Evolutionary conservation across 495 filamentous ascomycete species (phyloP), one percentile per base, ranked within the genome.

Genomic region (Cercophora scortea): DNA sequence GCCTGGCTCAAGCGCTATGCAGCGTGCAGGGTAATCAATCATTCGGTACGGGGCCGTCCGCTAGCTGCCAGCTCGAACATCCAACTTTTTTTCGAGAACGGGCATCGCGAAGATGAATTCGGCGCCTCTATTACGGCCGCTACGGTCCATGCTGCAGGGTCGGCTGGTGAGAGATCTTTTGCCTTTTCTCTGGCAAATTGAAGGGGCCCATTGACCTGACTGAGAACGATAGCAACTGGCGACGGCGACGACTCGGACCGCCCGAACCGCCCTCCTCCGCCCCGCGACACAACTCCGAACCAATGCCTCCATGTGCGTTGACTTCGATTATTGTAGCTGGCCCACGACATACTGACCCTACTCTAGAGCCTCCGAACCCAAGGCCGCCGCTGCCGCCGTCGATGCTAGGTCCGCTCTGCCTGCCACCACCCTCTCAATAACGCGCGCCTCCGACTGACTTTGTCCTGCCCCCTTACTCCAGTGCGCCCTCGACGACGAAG

Each of bases 81-180:
- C 60, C 61, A 46, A 58, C 45, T 49, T 51, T 32, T 55, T 42
- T 10, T 9, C 15, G 42, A 50, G 45, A 5, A 59, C 52, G 52
- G 56, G 42, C 50, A 57, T 7, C 39, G 54, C 56, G 59, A 52
- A 63, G 49, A 69, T 69, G 66, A 61, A 58, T 51, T 15, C 57
- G 51, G 61, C 63, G 45, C 57, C 61, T 46, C 64, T 69, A 62
- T 38, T 69, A 66, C 49, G 64, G 56, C 64, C 66, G 54, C 44
- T 61, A 39, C 60, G 58, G 61, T 59, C 59, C 41, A 44, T 64
- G 13, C 47, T 66, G 35, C 60, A 63, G 54, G 61, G 62, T 36
- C 61, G 58, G 47, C 13, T 63, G 66, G 66, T 69, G 57, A 36
- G 57, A 36, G 64, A 33, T 17, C 40, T 6, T 13, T 7, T 13